Conservation (phyloP, 805 yeast species). For the Candida golubevii region DNA sequence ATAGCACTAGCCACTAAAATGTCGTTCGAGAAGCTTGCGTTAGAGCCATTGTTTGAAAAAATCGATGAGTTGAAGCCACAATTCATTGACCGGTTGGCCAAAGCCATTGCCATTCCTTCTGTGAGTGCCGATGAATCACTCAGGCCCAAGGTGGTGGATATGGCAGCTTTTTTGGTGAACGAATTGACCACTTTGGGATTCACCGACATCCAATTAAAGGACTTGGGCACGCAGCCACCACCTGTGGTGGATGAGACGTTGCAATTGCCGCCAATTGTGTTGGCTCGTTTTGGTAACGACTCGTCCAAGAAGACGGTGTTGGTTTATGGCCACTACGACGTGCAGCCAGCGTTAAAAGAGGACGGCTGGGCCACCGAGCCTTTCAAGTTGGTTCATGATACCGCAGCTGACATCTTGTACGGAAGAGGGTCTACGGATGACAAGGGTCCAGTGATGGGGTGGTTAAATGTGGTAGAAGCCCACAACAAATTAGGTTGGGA, state of each 20-base stretch:
- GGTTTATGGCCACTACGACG: constrained; percentile 96
- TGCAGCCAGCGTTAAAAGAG: constrained; percentile 87
- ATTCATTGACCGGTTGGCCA: constrained; percentile 65
- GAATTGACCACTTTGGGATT: constrained; percentile 76
- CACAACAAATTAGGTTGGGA: constrained; percentile 81
- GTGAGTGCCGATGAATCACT: constrained; percentile 87
- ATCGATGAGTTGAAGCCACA: constrained; percentile 72
- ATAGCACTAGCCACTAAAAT: constrained; percentile 14
- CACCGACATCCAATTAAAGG: constrained; percentile 73
- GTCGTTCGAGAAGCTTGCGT: constrained; percentile 38
- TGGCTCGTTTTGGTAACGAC: constrained; percentile 81
- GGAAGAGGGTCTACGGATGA: constrained; percentile 98
- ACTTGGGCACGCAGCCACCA: constrained; percentile 88
- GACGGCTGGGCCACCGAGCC: constrained; percentile 98
- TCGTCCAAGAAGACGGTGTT: constrained; percentile 82
- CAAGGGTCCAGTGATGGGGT: constrained; percentile 96
- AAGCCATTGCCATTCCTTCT: constrained; percentile 93
- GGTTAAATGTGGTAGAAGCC: constrained; percentile 92
- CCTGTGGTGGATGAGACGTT: constrained; percentile 66
- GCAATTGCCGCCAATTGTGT: constrained; percentile 90
- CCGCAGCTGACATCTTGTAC: constrained; percentile 63
- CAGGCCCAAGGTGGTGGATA: constrained; percentile 84
- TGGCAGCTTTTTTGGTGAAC: constrained; percentile 74
- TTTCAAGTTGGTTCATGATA: constrained; percentile 56
- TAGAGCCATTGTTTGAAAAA: constrained; percentile 50